A percentile compares a stretch with the other conserved stretches of the same genome.
phyloP scores from a whole-genome alignment of 148 eudicot genomes.

The Limonium bicolor region DNA sequence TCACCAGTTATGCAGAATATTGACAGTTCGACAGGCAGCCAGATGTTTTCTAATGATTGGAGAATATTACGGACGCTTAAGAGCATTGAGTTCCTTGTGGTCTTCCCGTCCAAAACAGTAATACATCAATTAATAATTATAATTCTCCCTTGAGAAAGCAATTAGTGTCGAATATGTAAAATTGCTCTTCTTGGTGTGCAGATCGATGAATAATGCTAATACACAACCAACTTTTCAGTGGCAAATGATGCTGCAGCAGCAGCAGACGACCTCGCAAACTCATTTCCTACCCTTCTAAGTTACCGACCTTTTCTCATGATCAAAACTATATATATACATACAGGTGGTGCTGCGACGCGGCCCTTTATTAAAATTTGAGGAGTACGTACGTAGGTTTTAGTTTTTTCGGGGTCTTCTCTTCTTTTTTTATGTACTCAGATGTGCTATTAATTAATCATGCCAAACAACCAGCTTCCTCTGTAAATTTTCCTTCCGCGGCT shows the following conservation, averaged over 20 bases:
- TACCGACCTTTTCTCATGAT: too few relatives aligned
- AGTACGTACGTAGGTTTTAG: too few relatives aligned
- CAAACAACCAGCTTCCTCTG: too few relatives aligned
- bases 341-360: too few relatives aligned
- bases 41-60: conserved; percentile 80
- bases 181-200: neutral
- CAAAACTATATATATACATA: too few relatives aligned
- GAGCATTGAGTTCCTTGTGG: conserved; percentile 98
- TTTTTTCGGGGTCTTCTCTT: too few relatives aligned
- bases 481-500: too few relatives aligned
- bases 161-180: neutral
- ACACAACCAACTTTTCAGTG: neutral
- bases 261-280: conserved; percentile 43
- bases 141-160: too few relatives aligned
- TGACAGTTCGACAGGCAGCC: conserved; percentile 86
- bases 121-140: neutral
- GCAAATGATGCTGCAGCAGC: conserved; percentile 54
- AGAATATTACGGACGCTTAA: conserved; percentile 74
- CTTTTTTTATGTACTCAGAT: too few relatives aligned
- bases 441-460: too few relatives aligned
- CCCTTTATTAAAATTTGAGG: too few relatives aligned
- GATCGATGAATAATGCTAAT: neutral
- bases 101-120: conserved; percentile 91
- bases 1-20: conserved; percentile 60
- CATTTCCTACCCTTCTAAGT: conserved; percentile 45